These are phyloP conservation scores for Trichocladium antarcticum DNA, from an alignment of 495 filamentous ascomycete species.

Conservation along the genomic window DNA sequence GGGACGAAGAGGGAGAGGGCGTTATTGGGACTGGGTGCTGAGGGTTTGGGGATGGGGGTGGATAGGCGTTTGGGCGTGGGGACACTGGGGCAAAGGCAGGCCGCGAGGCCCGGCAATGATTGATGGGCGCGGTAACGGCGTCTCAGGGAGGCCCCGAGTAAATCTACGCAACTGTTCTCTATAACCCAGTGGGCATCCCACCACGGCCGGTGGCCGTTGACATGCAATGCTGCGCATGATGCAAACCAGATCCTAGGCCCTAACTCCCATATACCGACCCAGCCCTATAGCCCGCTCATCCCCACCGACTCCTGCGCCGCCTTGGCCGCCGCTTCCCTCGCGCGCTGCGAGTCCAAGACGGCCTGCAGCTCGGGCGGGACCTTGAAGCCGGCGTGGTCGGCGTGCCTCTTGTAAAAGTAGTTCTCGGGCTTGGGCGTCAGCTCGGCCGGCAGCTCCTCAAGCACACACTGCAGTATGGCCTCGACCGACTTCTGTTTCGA, in stretches of 20 bases:
- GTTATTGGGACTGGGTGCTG: background rate
- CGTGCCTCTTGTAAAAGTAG: constrained; percentile 57
- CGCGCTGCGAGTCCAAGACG: constrained; percentile 39
- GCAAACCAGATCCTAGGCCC: constrained; percentile 5
- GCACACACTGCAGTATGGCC: constrained; percentile 52
- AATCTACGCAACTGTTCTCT: constrained; percentile 1
- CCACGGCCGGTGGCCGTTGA: background rate
- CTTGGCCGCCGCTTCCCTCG: constrained; percentile 29
- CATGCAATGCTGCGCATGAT: constrained; percentile 11
- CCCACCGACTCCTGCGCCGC: background rate
- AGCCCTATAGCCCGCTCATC: constrained; percentile 12
- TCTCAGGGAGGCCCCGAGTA: background rate
- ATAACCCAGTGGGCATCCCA: background rate
- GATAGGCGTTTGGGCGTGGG: too few relatives aligned
- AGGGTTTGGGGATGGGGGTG: too few relatives aligned
- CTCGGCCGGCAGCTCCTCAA: constrained; percentile 56
- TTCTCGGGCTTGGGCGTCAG: constrained; percentile 55
- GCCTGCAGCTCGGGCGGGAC: constrained; percentile 41
- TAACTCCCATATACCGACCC: constrained; percentile 7
- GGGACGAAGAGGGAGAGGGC: background rate
- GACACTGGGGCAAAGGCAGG: too few relatives aligned
- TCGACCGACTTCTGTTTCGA: constrained; percentile 64
- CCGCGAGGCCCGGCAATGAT: too few relatives aligned
- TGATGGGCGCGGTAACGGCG: background rate
- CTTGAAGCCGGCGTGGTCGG: constrained; percentile 48